Evolutionary conservation across 371 early-diverging fungal genomes (phyloP).

Genomic region (Mucor plumbeus): DNA sequence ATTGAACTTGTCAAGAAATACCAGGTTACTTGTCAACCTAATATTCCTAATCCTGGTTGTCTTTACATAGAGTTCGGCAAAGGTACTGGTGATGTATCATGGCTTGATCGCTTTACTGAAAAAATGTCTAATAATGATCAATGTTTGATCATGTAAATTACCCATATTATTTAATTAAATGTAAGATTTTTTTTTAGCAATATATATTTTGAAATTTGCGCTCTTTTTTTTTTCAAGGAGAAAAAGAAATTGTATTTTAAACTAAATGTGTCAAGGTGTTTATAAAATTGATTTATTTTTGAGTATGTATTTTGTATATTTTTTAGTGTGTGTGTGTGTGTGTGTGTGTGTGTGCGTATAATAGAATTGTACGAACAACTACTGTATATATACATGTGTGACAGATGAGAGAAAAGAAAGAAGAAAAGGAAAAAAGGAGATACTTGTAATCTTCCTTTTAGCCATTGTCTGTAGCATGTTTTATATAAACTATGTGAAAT

Average conservation of each 20-base stretch:
- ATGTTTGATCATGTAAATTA: conserved; percentile 46
- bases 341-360: no score
- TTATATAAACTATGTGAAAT: background rate
- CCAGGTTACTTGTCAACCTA: conserved; percentile 57
- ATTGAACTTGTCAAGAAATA: conserved; percentile 58
- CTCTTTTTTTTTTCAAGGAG: background rate
- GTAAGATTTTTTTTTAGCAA: no score
- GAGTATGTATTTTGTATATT: background rate
- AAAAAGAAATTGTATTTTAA: background rate
- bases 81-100: conserved; percentile 52
- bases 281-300: background rate
- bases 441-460: background rate
- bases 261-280: background rate
- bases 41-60: conserved; percentile 68
- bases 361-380: background rate
- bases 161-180: background rate
- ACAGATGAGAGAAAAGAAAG: conserved; percentile 7
- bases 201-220: background rate
- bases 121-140: conserved; percentile 33
- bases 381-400: background rate
- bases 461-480: conserved; percentile 1
- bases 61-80: conserved; percentile 61
- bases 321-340: background rate
- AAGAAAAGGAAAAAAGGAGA: background rate
- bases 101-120: conserved; percentile 47